phyloP scores from a whole-genome alignment of 2,329 filamentous ascomycete genomes.

The Rugonectria rugulosa region DNA sequence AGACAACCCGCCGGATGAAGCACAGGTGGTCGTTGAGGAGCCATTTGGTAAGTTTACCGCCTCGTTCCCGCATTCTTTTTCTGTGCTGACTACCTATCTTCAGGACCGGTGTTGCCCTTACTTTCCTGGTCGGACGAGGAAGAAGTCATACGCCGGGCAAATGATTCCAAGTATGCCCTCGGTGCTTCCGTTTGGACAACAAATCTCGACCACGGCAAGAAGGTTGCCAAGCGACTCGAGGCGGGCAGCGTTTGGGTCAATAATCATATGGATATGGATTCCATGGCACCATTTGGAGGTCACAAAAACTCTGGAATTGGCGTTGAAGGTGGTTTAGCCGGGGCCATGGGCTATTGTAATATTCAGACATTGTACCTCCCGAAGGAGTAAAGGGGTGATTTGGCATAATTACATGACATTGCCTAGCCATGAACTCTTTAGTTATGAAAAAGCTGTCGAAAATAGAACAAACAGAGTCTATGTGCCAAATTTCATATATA shows the following conservation, averaged over 20 bases:
- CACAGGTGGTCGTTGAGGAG: too few relatives aligned
- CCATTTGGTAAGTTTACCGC: too few relatives aligned
- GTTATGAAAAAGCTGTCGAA: too few relatives aligned
- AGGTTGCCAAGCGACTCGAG: slow-evolving; percentile 60
- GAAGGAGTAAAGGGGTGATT: too few relatives aligned
- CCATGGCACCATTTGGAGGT: slow-evolving; percentile 23
- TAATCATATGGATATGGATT: slow-evolving; percentile 12
- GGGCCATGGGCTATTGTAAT: slow-evolving; percentile 21
- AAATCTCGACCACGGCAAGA: slow-evolving; percentile 56
- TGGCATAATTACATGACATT: too few relatives aligned
- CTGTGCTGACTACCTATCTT: too few relatives aligned
- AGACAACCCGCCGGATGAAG: too few relatives aligned
- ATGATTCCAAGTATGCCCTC: slow-evolving; percentile 58
- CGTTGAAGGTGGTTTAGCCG: slow-evolving; percentile 19
- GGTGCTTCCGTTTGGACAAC: slow-evolving; percentile 64
- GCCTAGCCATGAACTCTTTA: too few relatives aligned
- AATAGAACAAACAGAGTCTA: too few relatives aligned
- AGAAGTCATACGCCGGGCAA: slow-evolving; percentile 63
- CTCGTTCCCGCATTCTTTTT: background rate
- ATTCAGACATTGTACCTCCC: slow-evolving; percentile 4
- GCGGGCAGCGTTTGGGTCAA: slow-evolving; percentile 68
- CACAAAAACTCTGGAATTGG: slow-evolving; percentile 29
- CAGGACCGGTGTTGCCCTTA: slow-evolving; percentile 62
- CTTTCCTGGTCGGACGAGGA: slow-evolving; percentile 65
- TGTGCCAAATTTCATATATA: too few relatives aligned